Evolutionary conservation across 768 basidiomycete species (phyloP), one percentile per base, ranked within the genome.

Genomic region (Pilatotrama ljubarskyi): DNA sequence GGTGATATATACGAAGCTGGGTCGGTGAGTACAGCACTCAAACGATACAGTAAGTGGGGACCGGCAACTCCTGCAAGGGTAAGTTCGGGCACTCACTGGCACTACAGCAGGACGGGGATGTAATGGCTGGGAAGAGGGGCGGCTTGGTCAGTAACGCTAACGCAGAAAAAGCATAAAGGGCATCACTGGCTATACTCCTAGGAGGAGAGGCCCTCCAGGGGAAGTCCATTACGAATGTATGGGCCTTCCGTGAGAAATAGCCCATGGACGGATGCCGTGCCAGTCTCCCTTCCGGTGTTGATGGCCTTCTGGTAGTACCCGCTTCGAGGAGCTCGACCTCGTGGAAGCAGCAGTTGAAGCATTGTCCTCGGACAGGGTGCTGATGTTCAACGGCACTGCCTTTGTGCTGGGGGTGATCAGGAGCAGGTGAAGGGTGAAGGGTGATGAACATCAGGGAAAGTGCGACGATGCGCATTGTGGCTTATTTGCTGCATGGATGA

Each of bases 211-310:
- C n/a, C n/a, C n/a, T n/a, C n/a, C n/a, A n/a, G n/a, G n/a, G n/a
- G n/a, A n/a, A n/a, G n/a, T 32, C 17, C 40, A 7, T 42, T 25
- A 53, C 13, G 22, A 5, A 15, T 47, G 54, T 36, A 56, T 56
- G 2, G 55, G 36, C n/a, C 35, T 24, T 2, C 55, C 55, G 25
- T 29, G 55, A 22, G 48, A 56, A 17, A 56, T 56, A 20, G 55
- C 46, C 55, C 55, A 56, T 26, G 46, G 55, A 4, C 55, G 55
- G 37, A 56, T 48, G 37, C 20, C 22, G 11, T 17, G 8, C n/a
- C 13, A 20, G 2, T 22, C 29, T 8, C 36, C 49, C n/a, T 4
- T 25, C 10, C 20, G 46, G 22, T 22, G 22, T 44, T 32, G 43
- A 35, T 44, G 42, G 24, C 25, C 29, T 6, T 13, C 1, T 11